phyloP scores from a whole-genome alignment of 2,329 filamentous ascomycete species.

The Gaeumannomyces sp. region DNA sequence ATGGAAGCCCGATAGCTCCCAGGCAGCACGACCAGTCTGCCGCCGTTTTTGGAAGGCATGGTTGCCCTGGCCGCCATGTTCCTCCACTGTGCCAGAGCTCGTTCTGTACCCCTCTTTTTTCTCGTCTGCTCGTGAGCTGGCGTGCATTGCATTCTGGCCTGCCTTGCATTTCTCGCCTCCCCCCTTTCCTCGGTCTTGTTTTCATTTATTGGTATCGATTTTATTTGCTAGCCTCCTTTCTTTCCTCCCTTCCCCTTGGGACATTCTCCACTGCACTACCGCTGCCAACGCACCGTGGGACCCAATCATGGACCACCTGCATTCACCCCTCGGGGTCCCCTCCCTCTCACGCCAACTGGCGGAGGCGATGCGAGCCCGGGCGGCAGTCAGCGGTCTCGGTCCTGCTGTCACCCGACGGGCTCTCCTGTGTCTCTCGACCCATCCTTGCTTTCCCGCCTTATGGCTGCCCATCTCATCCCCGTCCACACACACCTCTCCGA shows the following conservation, averaged over 20 bases:
- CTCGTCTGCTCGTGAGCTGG: slow-evolving; percentile 3
- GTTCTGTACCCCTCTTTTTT: neutral
- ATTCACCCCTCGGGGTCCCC: neutral
- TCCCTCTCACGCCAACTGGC: neutral
- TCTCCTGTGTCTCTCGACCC: neutral
- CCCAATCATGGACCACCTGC: slow-evolving; percentile 11
- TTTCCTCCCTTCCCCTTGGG: slow-evolving; percentile 2
- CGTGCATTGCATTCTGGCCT: neutral
- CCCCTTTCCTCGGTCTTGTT: slow-evolving; percentile 9
- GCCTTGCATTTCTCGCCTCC: neutral
- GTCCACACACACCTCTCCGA: neutral
- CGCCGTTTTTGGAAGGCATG: neutral
- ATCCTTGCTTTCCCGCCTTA: neutral
- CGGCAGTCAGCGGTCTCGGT: slow-evolving; percentile 1
- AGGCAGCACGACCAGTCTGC: neutral
- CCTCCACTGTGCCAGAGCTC: neutral
- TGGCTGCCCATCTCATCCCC: slow-evolving; percentile 1
- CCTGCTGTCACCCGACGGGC: slow-evolving; percentile 1
- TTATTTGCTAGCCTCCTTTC: slow-evolving; percentile 6
- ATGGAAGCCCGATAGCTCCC: neutral
- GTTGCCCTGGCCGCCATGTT: neutral
- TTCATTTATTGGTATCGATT: slow-evolving; percentile 8
- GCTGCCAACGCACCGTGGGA: slow-evolving; percentile 12
- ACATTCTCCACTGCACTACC: slow-evolving; percentile 7
- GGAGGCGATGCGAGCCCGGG: neutral